Evolutionary conservation across 2,329 filamentous ascomycete species (phyloP).

Genomic region (Beauveria scarabaeidicola): DNA sequence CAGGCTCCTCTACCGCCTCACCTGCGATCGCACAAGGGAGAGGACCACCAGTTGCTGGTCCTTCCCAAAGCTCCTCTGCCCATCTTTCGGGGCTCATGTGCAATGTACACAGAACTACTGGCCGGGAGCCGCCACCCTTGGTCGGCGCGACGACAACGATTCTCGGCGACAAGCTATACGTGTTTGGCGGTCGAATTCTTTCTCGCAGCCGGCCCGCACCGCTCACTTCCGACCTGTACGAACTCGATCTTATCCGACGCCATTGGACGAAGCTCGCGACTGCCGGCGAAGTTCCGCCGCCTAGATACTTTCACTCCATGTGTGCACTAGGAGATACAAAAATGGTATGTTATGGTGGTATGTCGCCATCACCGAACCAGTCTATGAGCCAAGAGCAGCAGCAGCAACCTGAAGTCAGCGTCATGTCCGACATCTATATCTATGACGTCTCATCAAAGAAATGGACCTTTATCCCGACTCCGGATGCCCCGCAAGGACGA

Average conservation of each 20-base stretch:
- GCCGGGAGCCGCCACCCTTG: constrained; percentile 79
- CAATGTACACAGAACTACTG: constrained; percentile 76
- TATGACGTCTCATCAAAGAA: constrained; percentile 75
- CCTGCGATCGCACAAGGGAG: constrained; percentile 37
- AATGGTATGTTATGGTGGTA: constrained; percentile 94
- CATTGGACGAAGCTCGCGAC: constrained; percentile 91
- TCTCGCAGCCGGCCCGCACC: constrained; percentile 73
- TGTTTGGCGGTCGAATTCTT: constrained; percentile 85
- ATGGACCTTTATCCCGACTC: constrained; percentile 77
- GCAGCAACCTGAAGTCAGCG: constrained; percentile 75
- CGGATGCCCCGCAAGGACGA: constrained; percentile 80
- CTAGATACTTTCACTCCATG: constrained; percentile 94
- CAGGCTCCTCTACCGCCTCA: constrained; percentile 48
- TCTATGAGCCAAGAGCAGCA: constrained; percentile 39
- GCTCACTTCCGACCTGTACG: constrained; percentile 84
- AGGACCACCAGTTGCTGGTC: constrained; percentile 29
- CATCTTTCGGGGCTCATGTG: constrained; percentile 61
- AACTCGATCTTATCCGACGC: constrained; percentile 79
- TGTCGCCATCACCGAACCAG: constrained; percentile 67
- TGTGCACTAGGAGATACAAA: constrained; percentile 91
- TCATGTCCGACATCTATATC: constrained; percentile 97
- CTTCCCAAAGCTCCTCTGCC: constrained; percentile 40
- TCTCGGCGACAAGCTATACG: constrained; percentile 89
- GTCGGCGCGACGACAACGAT: constrained; percentile 95
- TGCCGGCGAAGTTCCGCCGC: constrained; percentile 75